phyloP scores from a whole-genome alignment of 345 rosid genomes.

The Anacardium occidentale region DNA sequence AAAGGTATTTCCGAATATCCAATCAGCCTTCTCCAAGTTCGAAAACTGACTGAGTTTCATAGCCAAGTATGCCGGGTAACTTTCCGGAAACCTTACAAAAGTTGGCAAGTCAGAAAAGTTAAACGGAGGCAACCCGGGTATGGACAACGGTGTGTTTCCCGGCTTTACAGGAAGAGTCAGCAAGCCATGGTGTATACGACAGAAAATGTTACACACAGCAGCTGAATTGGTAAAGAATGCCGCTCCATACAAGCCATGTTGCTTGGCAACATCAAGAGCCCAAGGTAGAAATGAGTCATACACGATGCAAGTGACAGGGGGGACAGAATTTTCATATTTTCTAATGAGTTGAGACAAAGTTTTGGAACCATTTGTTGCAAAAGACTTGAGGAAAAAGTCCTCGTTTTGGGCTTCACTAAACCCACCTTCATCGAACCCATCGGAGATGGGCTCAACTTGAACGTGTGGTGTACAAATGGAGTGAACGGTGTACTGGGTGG shows the following conservation, averaged over 20 bases:
- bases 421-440: conserved; percentile 65
- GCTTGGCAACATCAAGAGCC: conserved; percentile 74
- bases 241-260: conserved; percentile 49
- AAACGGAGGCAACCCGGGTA: conserved; percentile 57
- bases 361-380: conserved; percentile 44
- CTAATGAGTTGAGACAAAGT: conserved; percentile 47
- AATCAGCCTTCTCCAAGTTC: conserved; percentile 55
- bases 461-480: conserved; percentile 42
- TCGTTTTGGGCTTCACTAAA: conserved; percentile 38
- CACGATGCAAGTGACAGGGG: conserved; percentile 48
- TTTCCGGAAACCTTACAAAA: conserved; percentile 40
- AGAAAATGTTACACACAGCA: conserved; percentile 43
- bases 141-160: conserved; percentile 28
- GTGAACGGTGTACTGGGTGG: conserved; percentile 52
- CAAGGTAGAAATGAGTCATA: conserved; percentile 75
- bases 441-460: conserved; percentile 62
- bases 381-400: conserved; percentile 39
- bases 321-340: conserved; percentile 32
- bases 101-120: conserved; percentile 51
- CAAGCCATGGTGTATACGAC: conserved; percentile 37
- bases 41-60: conserved; percentile 56
- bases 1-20: conserved; percentile 60
- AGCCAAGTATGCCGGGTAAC: conserved; percentile 51
- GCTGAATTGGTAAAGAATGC: conserved; percentile 71
- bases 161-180: conserved; percentile 43